Evolutionary conservation across 2,329 filamentous ascomycete species (phyloP), one percentile per base, ranked within the genome.

Genomic region (Fonsecaea erecta): DNA sequence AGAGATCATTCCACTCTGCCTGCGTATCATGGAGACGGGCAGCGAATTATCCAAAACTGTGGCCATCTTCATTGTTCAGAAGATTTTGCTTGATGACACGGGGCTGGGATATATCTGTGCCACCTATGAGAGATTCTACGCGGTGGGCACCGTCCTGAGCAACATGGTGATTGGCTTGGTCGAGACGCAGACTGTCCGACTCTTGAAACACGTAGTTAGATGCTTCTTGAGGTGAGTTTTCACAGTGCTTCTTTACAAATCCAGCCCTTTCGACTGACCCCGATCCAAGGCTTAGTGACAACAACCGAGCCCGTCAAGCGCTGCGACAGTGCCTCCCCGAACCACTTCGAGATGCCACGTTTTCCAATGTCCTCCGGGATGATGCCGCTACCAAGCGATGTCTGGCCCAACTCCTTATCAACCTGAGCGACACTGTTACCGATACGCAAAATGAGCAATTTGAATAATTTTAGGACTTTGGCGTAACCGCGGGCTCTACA

Each of bases 131-230:
- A 87, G 95, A 21, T 99, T 99, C 80, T 99, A 98, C 73, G 95
- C 95, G 7, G 95, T 99, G 4, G 95, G 95, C 5, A 99, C 95
- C 1, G 95, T 99, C 5, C 83, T 99, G 43, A 97, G 92, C 81
- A 99, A 98, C 76, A 99, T 99, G 95, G 95, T 99, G 63, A 93
- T 90, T 60, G 94, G 98, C 80, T 86, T 99, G 40, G 95, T 98
- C 43, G 95, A 99, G 79, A 94, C 97, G 75, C 95, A 99, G 80
- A 99, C 95, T 1, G 95, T 96, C 32, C 86, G 95, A 59, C 84
- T 99, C 53, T 86, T 99, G 26, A 99, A 99, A 85, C 95, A 99
- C 76, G 95, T 99, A 63, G 95, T 99, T 35, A 86, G 95, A 71
- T 99, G 95, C 80, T 99, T 99, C 78, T 85, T 99, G 75, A 87